Evolutionary conservation across 805 yeast genomes (phyloP).

Genomic region (Grigorovia transvaalensis): DNA sequence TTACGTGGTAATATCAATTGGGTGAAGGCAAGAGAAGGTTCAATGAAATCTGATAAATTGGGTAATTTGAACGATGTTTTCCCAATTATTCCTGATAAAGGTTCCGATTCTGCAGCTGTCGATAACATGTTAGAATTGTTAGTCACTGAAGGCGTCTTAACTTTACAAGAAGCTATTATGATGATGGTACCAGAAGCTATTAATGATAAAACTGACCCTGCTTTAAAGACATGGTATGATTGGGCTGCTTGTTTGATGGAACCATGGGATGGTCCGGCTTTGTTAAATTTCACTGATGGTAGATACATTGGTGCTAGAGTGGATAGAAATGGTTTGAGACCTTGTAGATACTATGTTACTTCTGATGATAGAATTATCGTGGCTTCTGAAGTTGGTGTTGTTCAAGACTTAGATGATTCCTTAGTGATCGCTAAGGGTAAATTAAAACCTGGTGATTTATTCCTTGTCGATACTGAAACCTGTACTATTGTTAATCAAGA

Average conservation of each 20-base stretch:
- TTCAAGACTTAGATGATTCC: constrained; percentile 71
- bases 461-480: constrained; percentile 84
- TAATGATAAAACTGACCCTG: constrained; percentile 94
- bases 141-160: constrained; percentile 81
- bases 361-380: constrained; percentile 92
- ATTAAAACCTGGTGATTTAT: constrained; percentile 91
- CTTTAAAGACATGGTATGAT: constrained; percentile 89
- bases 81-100: constrained; percentile 97
- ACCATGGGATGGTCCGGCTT: constrained; percentile 99
- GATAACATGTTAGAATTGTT: constrained; percentile 90
- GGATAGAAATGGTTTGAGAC: constrained; percentile 95
- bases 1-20: constrained; percentile 96
- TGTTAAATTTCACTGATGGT: constrained; percentile 94
- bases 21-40: constrained; percentile 99
- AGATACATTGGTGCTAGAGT: constrained; percentile 97
- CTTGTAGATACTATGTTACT: constrained; percentile 94
- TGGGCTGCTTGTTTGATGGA: constrained; percentile 99
- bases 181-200: constrained; percentile 95
- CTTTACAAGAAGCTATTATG: constrained; percentile 96
- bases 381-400: constrained; percentile 97
- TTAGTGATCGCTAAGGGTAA: constrained; percentile 83
- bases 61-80: constrained; percentile 76
- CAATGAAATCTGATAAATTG: constrained; percentile 76
- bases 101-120: constrained; percentile 96
- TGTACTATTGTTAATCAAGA: constrained; percentile 91